These are phyloP conservation scores for Linaria vulgaris DNA, from an alignment of 257 asterid genomes.

Conservation along the genomic window DNA sequence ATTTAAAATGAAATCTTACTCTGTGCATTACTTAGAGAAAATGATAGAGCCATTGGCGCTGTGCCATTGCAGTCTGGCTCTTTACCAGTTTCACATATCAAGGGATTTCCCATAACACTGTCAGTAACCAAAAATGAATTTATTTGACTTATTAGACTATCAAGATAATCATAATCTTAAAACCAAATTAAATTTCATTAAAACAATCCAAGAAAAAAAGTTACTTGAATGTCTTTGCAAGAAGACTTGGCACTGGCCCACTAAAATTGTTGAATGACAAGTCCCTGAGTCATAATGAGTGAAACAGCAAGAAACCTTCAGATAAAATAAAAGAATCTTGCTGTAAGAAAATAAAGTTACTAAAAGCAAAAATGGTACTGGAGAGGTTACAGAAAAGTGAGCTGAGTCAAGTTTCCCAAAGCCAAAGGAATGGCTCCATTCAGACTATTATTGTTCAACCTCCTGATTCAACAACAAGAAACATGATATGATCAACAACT, in stretches of 20 bases:
- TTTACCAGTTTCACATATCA: conserved; percentile 86
- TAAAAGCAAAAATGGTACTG: conserved; percentile 20
- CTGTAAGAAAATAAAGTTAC: conserved; percentile 12
- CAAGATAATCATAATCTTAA: not conserved
- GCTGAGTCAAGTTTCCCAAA: conserved; percentile 73
- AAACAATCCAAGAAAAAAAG: conserved; percentile 23
- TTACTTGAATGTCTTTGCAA: conserved; percentile 68
- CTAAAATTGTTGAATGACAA: conserved; percentile 67
- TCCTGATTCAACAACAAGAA: conserved; percentile 47
- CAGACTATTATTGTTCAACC: conserved; percentile 84
- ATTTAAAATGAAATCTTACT: no score
- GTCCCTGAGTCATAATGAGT: conserved; percentile 51
- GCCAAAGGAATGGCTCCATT: conserved; percentile 71
- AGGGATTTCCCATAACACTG: conserved; percentile 85
- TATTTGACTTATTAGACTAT: not conserved
- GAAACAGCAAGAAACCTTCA: conserved; percentile 4
- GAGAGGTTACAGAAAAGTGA: conserved; percentile 67
- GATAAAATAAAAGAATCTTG: conserved; percentile 23
- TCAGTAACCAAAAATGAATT: not conserved
- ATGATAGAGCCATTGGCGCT: conserved; percentile 59
- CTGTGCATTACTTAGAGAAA: conserved; percentile 50
- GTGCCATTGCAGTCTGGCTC: conserved; percentile 83
- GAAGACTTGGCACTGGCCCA: conserved; percentile 52
- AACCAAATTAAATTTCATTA: not conserved
- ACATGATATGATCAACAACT: not conserved